Conservation (phyloP, 2,329 filamentous ascomycete species). For the Xylariaceae sp. region DNA sequence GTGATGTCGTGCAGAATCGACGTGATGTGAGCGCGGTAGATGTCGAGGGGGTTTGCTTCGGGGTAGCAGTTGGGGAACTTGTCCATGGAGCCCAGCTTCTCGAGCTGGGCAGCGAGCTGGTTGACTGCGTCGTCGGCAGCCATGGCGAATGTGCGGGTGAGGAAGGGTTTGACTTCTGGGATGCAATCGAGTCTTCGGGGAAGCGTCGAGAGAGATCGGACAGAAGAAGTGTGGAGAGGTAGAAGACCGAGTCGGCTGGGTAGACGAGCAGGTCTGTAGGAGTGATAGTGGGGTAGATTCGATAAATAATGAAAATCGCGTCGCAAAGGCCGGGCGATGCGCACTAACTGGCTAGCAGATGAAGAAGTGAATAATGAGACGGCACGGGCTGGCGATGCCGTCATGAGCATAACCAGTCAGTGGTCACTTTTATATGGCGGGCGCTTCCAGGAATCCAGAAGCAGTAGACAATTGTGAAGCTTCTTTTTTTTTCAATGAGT, state of each 20-base stretch:
- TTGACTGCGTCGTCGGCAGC: constrained; percentile 21
- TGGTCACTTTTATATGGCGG: neutral
- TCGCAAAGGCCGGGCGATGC: constrained; percentile 13
- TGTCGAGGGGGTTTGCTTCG: constrained; percentile 67
- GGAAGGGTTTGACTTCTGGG: neutral
- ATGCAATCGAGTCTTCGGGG: neutral
- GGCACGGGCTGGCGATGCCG: constrained; percentile 1
- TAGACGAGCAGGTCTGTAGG: neutral
- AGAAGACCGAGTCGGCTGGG: neutral
- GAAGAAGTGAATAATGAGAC: constrained; percentile 14
- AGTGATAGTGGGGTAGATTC: constrained; percentile 12
- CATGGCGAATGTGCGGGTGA: constrained; percentile 20
- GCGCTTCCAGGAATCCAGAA: neutral
- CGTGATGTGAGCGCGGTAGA: constrained; percentile 74
- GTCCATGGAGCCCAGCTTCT: constrained; percentile 28
- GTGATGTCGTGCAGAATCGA: constrained; percentile 62
- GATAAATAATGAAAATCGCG: constrained; percentile 9
- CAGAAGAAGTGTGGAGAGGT: neutral
- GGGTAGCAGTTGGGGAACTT: constrained; percentile 57
- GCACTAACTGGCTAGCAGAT: constrained; percentile 1
- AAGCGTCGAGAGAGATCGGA: neutral
- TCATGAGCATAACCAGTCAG: constrained; percentile 13
- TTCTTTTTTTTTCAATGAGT: constrained; percentile 11
- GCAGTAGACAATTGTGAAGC: neutral
- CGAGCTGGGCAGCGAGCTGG: constrained; percentile 24